A percentile compares a stretch with the other conserved stretches of the same genome.
Conservation (phyloP, 1,284 basidiomycete species). For the Ustilago loliicola region DNA sequence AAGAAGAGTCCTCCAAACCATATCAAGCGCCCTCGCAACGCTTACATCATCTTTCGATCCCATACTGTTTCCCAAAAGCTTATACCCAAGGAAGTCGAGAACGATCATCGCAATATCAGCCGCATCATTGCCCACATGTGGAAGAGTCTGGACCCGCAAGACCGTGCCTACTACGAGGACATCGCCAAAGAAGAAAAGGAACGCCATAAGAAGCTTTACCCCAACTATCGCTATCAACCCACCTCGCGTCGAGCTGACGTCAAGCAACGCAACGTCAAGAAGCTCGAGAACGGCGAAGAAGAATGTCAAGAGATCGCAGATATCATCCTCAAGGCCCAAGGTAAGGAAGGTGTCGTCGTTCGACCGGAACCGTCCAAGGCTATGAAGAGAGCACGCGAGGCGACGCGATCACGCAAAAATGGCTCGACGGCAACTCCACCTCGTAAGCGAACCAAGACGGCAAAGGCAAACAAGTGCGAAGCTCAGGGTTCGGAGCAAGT, state of each 20-base stretch:
- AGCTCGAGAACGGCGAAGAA: constrained; percentile 57
- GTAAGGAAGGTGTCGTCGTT: constrained; percentile 48
- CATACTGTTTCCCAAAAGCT: constrained; percentile 84
- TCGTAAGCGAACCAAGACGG: constrained; percentile 17
- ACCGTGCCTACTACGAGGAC: constrained; percentile 56
- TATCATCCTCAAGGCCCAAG: constrained; percentile 60
- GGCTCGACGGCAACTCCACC: constrained; percentile 1
- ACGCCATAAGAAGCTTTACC: constrained; percentile 55
- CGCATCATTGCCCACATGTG: constrained; percentile 71
- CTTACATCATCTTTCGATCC: constrained; percentile 93
- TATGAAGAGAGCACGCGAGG: constrained; percentile 31
- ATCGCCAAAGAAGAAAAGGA: constrained; percentile 62
- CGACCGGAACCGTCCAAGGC: constrained; percentile 20
- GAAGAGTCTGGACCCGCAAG: constrained; percentile 58
- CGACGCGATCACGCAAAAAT: constrained; percentile 10
- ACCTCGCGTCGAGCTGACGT: constrained; percentile 39
- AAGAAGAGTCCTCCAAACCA: constrained; percentile 73
- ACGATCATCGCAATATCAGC: constrained; percentile 81
- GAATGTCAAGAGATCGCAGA: constrained; percentile 64
- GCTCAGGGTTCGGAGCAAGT: constrained; percentile 2
- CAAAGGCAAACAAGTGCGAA: not conserved
- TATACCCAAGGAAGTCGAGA: constrained; percentile 84
- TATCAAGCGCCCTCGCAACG: constrained; percentile 91
- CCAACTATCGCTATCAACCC: constrained; percentile 66
- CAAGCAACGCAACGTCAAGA: constrained; percentile 51